Base-by-base conservation (phyloP, 1,284 basidiomycete genomes). In the Leccinum solheimii region DNA sequence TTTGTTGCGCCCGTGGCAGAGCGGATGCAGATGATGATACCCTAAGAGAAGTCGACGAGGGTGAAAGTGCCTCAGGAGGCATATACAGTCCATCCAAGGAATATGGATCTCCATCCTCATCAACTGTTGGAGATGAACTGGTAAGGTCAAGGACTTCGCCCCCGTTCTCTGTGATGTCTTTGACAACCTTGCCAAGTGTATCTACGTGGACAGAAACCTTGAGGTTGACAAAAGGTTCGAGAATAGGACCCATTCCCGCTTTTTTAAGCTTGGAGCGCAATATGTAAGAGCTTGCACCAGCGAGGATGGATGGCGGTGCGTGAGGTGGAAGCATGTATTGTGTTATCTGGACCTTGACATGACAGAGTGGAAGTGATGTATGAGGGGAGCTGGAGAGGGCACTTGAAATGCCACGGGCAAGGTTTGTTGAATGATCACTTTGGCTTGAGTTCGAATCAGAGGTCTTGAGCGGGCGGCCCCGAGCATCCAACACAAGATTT, bases 341-440 rank as follows among this genome's bases (percentile, higher is more conserved):
- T 30, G 68, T 74, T 54, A 94, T 75, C 63, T 82, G 78, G 50
- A 92, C 79, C 66, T 81, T 81, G n/a, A 90, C 69, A 52, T 81
- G 80, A 1, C 86, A 87, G 64, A 91, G 74, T 0, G 87, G 83
- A 8, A 94, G 79, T 0, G 87, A 86, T 0, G 89, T 88, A 71
- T 91, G 83, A 2, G 88, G 89, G 2, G 91, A 93, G 65, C 83
- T 88, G 6, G 89, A 91, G 14, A 94, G 79, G 3, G 87, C 78
- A 66, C 81, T 90, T 21, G 83, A 80, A 34, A 94, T 77, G 7
- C 91, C 92, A 60, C 84, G 83, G 11, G 86, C 83, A 51, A 92
- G 77, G 64, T 83, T 80, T 1, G 80, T 77, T 52, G 77, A 68
- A 19, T 78, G 76, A 58, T 82, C 75, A 7, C 80, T 77, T 30